These are phyloP conservation scores for Aphanomyces euteiches DNA, from an alignment of 352 stramenopile genomes.

Conservation along the genomic window DNA sequence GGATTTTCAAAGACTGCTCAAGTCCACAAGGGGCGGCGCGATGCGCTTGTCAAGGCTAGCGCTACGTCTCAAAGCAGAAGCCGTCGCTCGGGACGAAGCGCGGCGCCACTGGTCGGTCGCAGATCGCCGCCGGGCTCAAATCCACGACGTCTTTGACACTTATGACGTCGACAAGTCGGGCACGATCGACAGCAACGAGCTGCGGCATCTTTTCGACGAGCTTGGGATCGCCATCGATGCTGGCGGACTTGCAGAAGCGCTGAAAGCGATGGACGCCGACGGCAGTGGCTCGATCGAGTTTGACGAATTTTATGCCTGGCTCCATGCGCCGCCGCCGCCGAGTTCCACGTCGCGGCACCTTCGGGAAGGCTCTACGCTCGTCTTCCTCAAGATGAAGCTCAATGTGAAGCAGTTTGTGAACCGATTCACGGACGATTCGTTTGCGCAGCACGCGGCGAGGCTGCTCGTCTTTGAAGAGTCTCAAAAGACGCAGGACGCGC, in stretches of 20 bases:
- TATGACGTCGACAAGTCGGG: constrained; percentile 58
- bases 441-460: not conserved
- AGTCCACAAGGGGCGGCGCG: not conserved
- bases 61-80: not conserved
- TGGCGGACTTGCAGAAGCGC: constrained; percentile 2
- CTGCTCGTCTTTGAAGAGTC: not conserved
- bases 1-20: not conserved
- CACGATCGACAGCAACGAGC: constrained; percentile 48
- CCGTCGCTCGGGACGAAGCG: not conserved
- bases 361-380: not conserved
- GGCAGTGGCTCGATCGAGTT: constrained; percentile 35
- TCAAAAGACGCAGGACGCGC: too few species aligned
- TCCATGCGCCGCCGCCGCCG: not conserved
- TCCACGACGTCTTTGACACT: constrained; percentile 40
- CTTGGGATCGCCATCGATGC: constrained; percentile 46
- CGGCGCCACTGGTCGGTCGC: not conserved
- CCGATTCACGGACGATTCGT: constrained; percentile 15
- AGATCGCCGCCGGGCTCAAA: not conserved
- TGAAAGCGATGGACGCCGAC: constrained; percentile 47
- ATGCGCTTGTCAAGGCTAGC: not conserved
- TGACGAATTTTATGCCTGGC: constrained; percentile 50
- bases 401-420: constrained; percentile 5
- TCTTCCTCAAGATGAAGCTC: constrained; percentile 12
- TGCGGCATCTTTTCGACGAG: constrained; percentile 49
- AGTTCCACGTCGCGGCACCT: not conserved